phyloP scores from a whole-genome alignment of 768 basidiomycete species.

The Termitomyces sp. region DNA sequence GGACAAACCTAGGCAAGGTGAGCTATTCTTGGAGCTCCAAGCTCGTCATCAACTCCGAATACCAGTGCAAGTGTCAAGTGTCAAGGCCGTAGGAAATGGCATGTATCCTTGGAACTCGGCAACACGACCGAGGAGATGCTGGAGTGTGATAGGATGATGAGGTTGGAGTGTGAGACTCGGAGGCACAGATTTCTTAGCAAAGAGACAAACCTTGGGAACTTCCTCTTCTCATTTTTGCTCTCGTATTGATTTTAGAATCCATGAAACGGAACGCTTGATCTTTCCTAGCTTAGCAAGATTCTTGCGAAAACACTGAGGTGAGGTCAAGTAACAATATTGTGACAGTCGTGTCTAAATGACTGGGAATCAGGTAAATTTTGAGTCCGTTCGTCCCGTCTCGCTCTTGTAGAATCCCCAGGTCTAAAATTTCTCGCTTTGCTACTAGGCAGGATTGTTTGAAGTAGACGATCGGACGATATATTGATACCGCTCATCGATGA shows the following conservation, averaged over 20 bases:
- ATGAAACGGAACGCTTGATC: no score
- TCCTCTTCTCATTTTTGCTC: no score
- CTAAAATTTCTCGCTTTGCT: background rate
- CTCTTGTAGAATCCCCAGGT: no score
- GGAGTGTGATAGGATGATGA: background rate
- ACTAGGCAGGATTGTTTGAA: background rate
- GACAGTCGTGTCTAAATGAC: background rate
- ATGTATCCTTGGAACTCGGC: conserved; percentile 52
- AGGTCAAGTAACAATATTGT: background rate
- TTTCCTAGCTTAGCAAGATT: no score
- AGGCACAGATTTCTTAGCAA: background rate
- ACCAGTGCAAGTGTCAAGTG: conserved; percentile 44
- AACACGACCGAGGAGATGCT: background rate
- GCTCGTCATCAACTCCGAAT: conserved; percentile 1
- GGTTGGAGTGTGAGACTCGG: no score
- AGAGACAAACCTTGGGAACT: background rate
- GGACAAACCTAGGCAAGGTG: no score
- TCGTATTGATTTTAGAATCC: no score
- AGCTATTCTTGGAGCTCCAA: background rate
- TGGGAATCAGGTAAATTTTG: background rate
- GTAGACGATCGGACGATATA: background rate
- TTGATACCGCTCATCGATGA: background rate
- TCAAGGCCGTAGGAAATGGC: conserved; percentile 44
- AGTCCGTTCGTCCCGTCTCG: background rate
- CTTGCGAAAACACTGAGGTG: no score